A percentile compares a stretch with the other conserved stretches of the same genome.
Evolutionary conservation across 2,329 filamentous ascomycete species (phyloP).

Genomic region (Escovopsis sp.): DNA sequence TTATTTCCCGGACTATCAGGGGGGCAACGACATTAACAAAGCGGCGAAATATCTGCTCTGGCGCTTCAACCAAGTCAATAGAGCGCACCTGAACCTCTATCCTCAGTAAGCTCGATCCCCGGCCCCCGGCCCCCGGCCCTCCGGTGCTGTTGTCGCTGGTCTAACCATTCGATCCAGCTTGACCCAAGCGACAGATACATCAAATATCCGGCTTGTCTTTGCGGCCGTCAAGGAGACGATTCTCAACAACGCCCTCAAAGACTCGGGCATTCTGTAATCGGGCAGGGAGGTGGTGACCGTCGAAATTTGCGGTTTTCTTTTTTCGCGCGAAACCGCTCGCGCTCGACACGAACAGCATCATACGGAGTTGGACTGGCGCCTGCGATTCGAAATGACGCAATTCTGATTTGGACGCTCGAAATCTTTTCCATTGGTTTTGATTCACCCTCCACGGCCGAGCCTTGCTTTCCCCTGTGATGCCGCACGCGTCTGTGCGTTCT

Average conservation of each 20-base stretch:
- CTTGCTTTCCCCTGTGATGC: no score
- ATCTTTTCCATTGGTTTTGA: no score
- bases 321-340: conserved; percentile 5
- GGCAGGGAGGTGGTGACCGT: conserved; percentile 1
- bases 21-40: conserved; percentile 93
- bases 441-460: no score
- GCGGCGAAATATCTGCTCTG: conserved; percentile 95
- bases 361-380: conserved; percentile 6
- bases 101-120: conserved; percentile 58
- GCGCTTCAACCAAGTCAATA: conserved; percentile 97
- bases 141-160: not conserved
- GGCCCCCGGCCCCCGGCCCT: no score
- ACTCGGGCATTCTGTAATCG: conserved; percentile 80
- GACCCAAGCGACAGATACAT: conserved; percentile 96
- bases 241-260: conserved; percentile 92
- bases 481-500: no score
- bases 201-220: conserved; percentile 94
- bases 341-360: conserved; percentile 11
- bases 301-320: not conserved
- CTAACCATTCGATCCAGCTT: conserved; percentile 41
- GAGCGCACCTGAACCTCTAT: conserved; percentile 89
- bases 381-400: conserved; percentile 2
- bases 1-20: conserved; percentile 96
- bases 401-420: conserved; percentile 1
- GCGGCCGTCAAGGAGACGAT: conserved; percentile 98